Evolutionary conservation across 371 early-diverging fungal genomes (phyloP).

Genomic region (Catenaria anguillulae): DNA sequence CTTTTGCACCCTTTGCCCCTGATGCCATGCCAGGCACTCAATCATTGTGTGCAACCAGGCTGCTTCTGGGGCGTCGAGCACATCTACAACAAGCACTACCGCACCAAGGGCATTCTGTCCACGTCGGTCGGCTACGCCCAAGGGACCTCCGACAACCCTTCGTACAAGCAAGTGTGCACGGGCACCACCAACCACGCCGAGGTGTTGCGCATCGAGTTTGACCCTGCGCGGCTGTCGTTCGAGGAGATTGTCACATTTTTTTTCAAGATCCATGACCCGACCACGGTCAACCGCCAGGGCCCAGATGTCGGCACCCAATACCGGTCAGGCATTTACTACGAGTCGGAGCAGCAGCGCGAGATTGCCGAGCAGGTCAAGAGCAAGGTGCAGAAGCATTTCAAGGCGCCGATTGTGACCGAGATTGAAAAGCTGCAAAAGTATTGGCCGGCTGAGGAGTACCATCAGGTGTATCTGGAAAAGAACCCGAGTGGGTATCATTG

Average conservation of each 20-base stretch:
- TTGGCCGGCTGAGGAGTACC: constrained; percentile 79
- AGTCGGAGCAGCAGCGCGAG: constrained; percentile 48
- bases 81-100: constrained; percentile 44
- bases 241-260: constrained; percentile 59
- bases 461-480: constrained; percentile 56
- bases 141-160: constrained; percentile 36
- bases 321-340: constrained; percentile 72
- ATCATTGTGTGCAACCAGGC: no score
- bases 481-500: constrained; percentile 36
- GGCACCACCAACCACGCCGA: constrained; percentile 72
- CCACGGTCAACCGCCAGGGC: constrained; percentile 35
- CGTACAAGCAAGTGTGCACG: constrained; percentile 47
- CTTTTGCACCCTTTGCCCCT: no score
- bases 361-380: constrained; percentile 53
- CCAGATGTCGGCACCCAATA: constrained; percentile 70
- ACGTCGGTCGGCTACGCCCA: constrained; percentile 74
- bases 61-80: constrained; percentile 85
- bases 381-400: constrained; percentile 42
- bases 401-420: constrained; percentile 51
- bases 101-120: constrained; percentile 31
- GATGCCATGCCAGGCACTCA: no score
- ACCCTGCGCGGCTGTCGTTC: constrained; percentile 51
- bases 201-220: constrained; percentile 57
- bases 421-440: constrained; percentile 54
- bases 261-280: constrained; percentile 72